Evolutionary conservation across 2,329 filamentous ascomycete species (phyloP).

Genomic region (Trichoderma atrobrunneum): DNA sequence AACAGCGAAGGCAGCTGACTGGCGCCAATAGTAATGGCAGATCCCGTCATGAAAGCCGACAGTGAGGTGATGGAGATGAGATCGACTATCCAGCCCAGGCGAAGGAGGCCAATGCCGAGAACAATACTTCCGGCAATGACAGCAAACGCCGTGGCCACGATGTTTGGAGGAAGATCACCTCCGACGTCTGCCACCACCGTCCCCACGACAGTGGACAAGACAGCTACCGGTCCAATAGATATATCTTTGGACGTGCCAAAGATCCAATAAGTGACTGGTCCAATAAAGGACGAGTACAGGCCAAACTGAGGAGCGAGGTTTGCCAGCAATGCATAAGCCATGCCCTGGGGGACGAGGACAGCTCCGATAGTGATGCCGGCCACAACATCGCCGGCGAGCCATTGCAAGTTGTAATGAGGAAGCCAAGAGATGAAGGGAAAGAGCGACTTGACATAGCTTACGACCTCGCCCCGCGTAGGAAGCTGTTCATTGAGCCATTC

Average conservation of each 20-base stretch:
- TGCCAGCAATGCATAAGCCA: slow-evolving; percentile 89
- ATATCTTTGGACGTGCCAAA: slow-evolving; percentile 99
- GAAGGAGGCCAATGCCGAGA: slow-evolving; percentile 71
- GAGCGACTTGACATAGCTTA: slow-evolving; percentile 64
- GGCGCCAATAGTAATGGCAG: slow-evolving; percentile 80
- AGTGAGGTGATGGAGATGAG: slow-evolving; percentile 88
- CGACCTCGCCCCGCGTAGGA: slow-evolving; percentile 55
- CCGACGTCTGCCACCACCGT: slow-evolving; percentile 69
- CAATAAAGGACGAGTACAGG: slow-evolving; percentile 87
- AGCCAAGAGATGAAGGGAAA: slow-evolving; percentile 95
- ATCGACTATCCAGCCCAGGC: slow-evolving; percentile 87
- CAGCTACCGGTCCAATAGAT: slow-evolving; percentile 93
- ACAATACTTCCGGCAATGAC: slow-evolving; percentile 77
- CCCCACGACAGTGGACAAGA: slow-evolving; percentile 88
- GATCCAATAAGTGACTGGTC: slow-evolving; percentile 92
- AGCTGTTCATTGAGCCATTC: slow-evolving; percentile 69
- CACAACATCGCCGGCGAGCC: slow-evolving; percentile 84
- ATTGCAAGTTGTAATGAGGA: slow-evolving; percentile 79
- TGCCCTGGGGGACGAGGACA: slow-evolving; percentile 87
- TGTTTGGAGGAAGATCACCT: slow-evolving; percentile 55
- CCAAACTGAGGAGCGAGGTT: slow-evolving; percentile 79
- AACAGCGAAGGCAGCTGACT: slow-evolving; percentile 82
- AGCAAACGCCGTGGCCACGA: slow-evolving; percentile 75
- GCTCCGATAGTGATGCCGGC: slow-evolving; percentile 64
- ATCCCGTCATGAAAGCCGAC: slow-evolving; percentile 95